Evolutionary conservation across 495 filamentous ascomycete species (phyloP).

Genomic region (Daldinia caldariorum): DNA sequence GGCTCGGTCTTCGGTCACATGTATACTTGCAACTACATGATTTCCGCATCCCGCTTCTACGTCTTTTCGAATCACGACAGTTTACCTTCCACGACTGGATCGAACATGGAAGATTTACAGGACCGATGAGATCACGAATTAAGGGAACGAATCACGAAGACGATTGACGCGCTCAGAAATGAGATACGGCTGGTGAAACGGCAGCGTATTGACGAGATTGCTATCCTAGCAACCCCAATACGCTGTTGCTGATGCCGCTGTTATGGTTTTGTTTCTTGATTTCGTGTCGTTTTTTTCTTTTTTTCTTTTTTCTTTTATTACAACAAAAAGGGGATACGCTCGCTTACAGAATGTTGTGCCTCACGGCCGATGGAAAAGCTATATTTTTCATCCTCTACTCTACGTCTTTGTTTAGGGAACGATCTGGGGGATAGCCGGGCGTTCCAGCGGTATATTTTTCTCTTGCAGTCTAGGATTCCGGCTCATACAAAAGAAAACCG

Average conservation of each 20-base stretch:
- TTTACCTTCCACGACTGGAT: constrained; percentile 15
- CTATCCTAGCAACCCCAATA: background rate
- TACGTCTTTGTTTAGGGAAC: constrained; percentile 7
- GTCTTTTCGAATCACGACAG: constrained; percentile 6
- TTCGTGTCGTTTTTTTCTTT: constrained; percentile 3
- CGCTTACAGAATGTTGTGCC: constrained; percentile 35
- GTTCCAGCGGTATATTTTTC: constrained; percentile 10
- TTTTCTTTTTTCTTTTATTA: background rate
- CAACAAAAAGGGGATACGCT: constrained; percentile 31
- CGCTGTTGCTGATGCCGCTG: background rate
- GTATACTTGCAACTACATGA: background rate
- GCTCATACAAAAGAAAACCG: constrained; percentile 6
- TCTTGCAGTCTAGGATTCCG: constrained; percentile 6
- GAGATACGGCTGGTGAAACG: constrained; percentile 7
- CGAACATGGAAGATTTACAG: constrained; percentile 12
- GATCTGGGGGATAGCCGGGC: constrained; percentile 19
- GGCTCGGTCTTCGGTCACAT: constrained; percentile 4
- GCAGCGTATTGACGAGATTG: constrained; percentile 4
- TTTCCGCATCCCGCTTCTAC: background rate
- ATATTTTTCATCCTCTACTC: constrained; percentile 6
- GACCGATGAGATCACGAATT: background rate
- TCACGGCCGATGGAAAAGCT: constrained; percentile 35
- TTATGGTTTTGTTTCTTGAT: constrained; percentile 1
- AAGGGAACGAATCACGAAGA: constrained; percentile 10
- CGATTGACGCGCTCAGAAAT: constrained; percentile 22